Percentiles rank a stretch among this genome's conserved stretches.
Evolutionary conservation across 257 asterid species (phyloP).

Genomic region (Primulina tabacum): DNA sequence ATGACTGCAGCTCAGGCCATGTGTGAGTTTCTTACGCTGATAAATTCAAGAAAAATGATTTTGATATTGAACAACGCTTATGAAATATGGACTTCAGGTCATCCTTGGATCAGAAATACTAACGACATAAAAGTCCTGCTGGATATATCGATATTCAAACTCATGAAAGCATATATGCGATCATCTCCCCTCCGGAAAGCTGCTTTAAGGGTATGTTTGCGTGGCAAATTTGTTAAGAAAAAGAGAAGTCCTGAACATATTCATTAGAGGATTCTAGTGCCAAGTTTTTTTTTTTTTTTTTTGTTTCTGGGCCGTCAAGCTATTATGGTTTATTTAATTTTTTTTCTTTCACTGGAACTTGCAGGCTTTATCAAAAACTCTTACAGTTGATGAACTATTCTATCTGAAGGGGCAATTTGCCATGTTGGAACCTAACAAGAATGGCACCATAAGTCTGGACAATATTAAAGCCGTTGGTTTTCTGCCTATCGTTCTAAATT

Average conservation of each 20-base stretch:
- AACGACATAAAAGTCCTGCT: slow-evolving; percentile 38
- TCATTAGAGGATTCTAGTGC: background rate
- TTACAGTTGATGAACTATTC: slow-evolving; percentile 28
- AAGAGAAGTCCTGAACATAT: background rate
- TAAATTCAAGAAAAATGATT: background rate
- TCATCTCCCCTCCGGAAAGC: slow-evolving; percentile 38
- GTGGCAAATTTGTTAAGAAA: background rate
- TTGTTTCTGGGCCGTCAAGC: background rate
- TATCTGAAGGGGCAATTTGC: slow-evolving; percentile 34
- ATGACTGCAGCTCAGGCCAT: slow-evolving; percentile 67
- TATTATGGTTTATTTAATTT: background rate
- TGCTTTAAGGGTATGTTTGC: slow-evolving; percentile 16
- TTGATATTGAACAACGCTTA: background rate
- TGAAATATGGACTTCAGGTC: slow-evolving; percentile 37
- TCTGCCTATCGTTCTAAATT: background rate
- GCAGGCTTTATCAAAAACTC: slow-evolving; percentile 40
- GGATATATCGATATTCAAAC: slow-evolving; percentile 51
- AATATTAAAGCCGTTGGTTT: slow-evolving; percentile 31
- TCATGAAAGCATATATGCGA: slow-evolving; percentile 56
- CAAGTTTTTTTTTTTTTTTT: no score
- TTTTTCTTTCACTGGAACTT: background rate
- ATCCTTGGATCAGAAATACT: slow-evolving; percentile 53
- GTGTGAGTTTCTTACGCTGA: slow-evolving; percentile 31
- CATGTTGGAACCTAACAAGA: slow-evolving; percentile 31
- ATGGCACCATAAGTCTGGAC: slow-evolving; percentile 36